Percentiles rank a stretch among this genome's conserved stretches.
Evolutionary conservation across 495 filamentous ascomycete genomes (phyloP).

Genomic region (Aspergillus sclerotioniger): DNA sequence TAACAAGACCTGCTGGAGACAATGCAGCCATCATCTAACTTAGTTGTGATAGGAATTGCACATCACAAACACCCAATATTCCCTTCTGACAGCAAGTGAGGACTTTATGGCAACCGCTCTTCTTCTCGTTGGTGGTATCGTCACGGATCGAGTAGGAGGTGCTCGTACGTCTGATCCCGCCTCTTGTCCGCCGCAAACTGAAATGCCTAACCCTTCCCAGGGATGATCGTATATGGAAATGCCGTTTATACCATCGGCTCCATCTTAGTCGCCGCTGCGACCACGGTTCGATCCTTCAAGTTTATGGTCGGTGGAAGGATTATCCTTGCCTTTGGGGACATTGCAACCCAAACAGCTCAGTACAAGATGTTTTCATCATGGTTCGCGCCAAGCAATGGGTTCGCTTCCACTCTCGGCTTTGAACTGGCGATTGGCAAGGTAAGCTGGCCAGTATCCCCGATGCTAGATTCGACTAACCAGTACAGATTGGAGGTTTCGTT

Average conservation of each 20-base stretch:
- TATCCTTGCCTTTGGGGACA: conserved; percentile 42
- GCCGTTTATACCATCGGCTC: conserved; percentile 45
- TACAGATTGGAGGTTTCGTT: conserved; percentile 22
- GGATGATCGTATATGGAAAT: conserved; percentile 47
- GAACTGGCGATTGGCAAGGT: conserved; percentile 45
- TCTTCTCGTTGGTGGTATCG: conserved; percentile 41
- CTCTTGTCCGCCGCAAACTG: neutral
- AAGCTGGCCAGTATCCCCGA: neutral
- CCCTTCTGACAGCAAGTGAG: conserved; percentile 44
- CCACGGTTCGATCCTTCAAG: conserved; percentile 38
- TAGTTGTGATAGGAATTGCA: conserved; percentile 28
- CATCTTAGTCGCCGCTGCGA: conserved; percentile 44
- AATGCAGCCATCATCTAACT: neutral
- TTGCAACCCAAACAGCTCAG: conserved; percentile 46
- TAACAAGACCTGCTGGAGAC: conserved; percentile 6
- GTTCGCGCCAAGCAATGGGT: conserved; percentile 47
- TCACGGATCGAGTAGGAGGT: conserved; percentile 46
- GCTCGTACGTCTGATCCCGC: conserved; percentile 26
- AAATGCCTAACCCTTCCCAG: conserved; percentile 16
- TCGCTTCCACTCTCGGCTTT: conserved; percentile 42
- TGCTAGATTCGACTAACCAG: neutral
- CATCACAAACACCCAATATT: conserved; percentile 43
- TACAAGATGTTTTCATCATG: conserved; percentile 52
- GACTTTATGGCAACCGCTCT: conserved; percentile 46
- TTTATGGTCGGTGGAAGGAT: conserved; percentile 47